Base-by-base conservation (phyloP, 148 eudicot species). In the Euryodendron excelsum region DNA sequence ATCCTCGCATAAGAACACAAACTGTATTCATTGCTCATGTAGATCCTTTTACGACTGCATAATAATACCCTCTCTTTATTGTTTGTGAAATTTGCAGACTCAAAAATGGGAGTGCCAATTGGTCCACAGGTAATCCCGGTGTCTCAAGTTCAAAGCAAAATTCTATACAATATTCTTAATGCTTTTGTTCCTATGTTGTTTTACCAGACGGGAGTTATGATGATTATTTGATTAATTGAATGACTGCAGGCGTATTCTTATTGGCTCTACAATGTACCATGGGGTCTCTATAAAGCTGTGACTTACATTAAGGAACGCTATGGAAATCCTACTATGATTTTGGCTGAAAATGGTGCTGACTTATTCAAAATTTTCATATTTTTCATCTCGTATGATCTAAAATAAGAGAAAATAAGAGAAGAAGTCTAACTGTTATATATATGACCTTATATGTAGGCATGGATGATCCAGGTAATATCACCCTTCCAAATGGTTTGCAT, bases 311-410 rank as follows among this genome's bases (percentile, higher is more conserved):
- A 93, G 83, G 91, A 96, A 74, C 85, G 47, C 4, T 96, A 96
- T 74, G 96, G 92, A 10, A 96, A 96, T 81, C 98, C 99, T 20
- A 80, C 87, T 0, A 75, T 96, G 34, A 87, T 96, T 81, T 66
- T 96, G 77, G 80, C 99, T 30, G 99, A 96, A 76, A 96, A 96
- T 62, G 99, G 99, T 93, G 83, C n/a, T n/a, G n/a, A n/a, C n/a
- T n/a, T n/a, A n/a, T n/a, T n/a, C n/a, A n/a, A n/a, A n/a, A n/a
- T n/a, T n/a, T n/a, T n/a, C n/a, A 58, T n/a, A 44, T 21, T 17
- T 18, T 25, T 33, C 36, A 28, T 8, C n/a, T n/a, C n/a, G n/a
- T 63, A 41, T 50, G 34, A 77, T 12, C 30, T 30, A 0, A 8
- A 13, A 5, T n/a, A n/a, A n/a, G n/a, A n/a, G n/a, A n/a, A n/a